These are phyloP conservation scores for Priceomyces carsonii DNA, from an alignment of 805 yeast species.

Conservation along the genomic window DNA sequence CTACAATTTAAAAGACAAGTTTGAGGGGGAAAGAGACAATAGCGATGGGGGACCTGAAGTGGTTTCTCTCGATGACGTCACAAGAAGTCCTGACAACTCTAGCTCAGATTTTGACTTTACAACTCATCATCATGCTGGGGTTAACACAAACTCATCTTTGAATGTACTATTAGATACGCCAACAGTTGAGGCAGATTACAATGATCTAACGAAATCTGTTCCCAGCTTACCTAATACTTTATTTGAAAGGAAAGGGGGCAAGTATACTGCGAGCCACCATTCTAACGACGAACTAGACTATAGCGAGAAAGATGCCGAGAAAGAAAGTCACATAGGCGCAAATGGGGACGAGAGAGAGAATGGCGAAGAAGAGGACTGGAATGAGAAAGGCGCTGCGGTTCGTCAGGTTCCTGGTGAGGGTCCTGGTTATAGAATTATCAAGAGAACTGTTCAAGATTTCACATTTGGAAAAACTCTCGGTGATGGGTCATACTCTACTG, in stretches of 20 bases:
- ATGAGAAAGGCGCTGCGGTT: constrained; percentile 36
- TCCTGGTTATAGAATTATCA: constrained; percentile 24
- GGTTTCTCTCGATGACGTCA: neutral
- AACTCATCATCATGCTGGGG: constrained; percentile 18
- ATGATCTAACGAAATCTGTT: constrained; percentile 16
- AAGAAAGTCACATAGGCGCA: neutral
- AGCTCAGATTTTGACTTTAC: constrained; percentile 34
- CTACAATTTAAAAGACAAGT: neutral
- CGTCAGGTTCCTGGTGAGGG: constrained; percentile 16
- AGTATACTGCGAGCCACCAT: too few species aligned
- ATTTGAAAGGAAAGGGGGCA: too few species aligned
- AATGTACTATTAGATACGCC: constrained; percentile 36
- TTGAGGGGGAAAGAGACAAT: constrained; percentile 11
- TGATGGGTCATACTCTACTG: constrained; percentile 49
- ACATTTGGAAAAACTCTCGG: constrained; percentile 43
- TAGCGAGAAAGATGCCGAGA: neutral
- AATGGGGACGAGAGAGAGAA: constrained; percentile 1
- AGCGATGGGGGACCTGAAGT: neutral
- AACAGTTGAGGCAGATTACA: constrained; percentile 20
- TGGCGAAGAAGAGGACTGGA: constrained; percentile 24
- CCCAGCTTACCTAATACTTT: constrained; percentile 4
- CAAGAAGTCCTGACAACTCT: constrained; percentile 13
- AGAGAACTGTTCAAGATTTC: constrained; percentile 41
- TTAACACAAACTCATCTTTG: constrained; percentile 35
- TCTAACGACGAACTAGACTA: neutral